phyloP scores from a whole-genome alignment of 2,329 filamentous ascomycete genomes.

The Tolypocladium ovalisporum region DNA sequence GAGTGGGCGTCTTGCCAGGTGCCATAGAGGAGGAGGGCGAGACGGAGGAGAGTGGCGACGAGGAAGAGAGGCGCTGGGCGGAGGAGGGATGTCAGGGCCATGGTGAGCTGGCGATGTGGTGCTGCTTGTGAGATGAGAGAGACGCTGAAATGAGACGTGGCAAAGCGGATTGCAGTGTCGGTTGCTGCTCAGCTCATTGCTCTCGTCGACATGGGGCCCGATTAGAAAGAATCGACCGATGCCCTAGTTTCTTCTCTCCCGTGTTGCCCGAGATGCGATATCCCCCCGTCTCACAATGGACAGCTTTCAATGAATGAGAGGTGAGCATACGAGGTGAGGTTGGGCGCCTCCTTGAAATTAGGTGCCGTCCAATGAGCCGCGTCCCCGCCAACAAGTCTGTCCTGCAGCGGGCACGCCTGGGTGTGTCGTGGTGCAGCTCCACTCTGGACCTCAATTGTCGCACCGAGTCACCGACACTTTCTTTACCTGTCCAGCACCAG shows the following conservation, averaged over 20 bases:
- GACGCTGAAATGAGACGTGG: not conserved
- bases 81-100: slow-evolving; percentile 13
- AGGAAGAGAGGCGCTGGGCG: slow-evolving; percentile 39
- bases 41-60: slow-evolving; percentile 53
- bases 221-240: too few relatives aligned
- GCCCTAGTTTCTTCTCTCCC: not conserved
- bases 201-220: not conserved
- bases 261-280: not conserved
- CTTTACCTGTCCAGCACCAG: not conserved
- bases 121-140: slow-evolving; percentile 1
- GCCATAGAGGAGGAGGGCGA: slow-evolving; percentile 72
- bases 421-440: not conserved
- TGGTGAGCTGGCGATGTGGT: not conserved
- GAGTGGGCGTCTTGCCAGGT: slow-evolving; percentile 87
- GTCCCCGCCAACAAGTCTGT: not conserved
- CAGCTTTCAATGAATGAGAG: not conserved
- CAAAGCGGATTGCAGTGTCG: not conserved
- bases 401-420: not conserved
- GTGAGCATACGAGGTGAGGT: not conserved
- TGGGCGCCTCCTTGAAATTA: not conserved
- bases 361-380: not conserved
- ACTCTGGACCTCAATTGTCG: not conserved
- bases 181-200: not conserved
- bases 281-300: not conserved
- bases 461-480: not conserved